Percentiles rank a stretch among this genome's conserved stretches.
Evolutionary conservation across 176 grass and related monocot genomes (phyloP).

Genomic region (Dendrocalamus sinicus): DNA sequence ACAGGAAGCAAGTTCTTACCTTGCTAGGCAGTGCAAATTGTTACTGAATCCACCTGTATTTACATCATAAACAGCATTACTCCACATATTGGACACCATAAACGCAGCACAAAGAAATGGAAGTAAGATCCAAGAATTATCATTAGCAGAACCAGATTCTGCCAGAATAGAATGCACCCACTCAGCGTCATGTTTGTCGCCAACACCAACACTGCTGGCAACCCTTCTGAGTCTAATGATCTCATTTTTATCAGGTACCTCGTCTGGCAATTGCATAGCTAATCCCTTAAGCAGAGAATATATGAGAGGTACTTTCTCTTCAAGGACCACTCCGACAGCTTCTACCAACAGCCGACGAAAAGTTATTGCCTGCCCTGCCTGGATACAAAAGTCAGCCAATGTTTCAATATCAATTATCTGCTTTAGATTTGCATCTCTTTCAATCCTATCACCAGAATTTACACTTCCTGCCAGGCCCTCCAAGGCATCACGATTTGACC

Average conservation of each 20-base stretch:
- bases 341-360: conserved; percentile 86
- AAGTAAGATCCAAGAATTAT: conserved; percentile 95
- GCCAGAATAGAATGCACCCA: conserved; percentile 86
- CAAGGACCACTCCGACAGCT: conserved; percentile 71
- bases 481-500: conserved; percentile 82
- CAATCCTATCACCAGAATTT: conserved; percentile 84
- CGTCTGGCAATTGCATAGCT: conserved; percentile 70
- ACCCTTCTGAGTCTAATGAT: conserved; percentile 85
- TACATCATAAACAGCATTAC: conserved; percentile 70
- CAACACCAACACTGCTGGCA: conserved; percentile 68
- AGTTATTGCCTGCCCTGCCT: conserved; percentile 90
- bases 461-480: conserved; percentile 87
- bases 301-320: conserved; percentile 93
- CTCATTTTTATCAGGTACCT: conserved; percentile 84
- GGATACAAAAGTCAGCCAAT: conserved; percentile 83
- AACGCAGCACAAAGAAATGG: conserved; percentile 95
- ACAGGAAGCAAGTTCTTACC: conserved; percentile 54
- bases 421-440: conserved; percentile 92
- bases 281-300: conserved; percentile 77
- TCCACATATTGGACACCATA: conserved; percentile 93
- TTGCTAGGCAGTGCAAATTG: conserved; percentile 92
- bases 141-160: conserved; percentile 66
- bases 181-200: conserved; percentile 86
- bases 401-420: conserved; percentile 93
- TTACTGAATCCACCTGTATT: conserved; percentile 85